Evolutionary conservation across 2,329 filamentous ascomycete species (phyloP), one percentile per base, ranked within the genome.

Genomic region (Neofusicoccum sp.): DNA sequence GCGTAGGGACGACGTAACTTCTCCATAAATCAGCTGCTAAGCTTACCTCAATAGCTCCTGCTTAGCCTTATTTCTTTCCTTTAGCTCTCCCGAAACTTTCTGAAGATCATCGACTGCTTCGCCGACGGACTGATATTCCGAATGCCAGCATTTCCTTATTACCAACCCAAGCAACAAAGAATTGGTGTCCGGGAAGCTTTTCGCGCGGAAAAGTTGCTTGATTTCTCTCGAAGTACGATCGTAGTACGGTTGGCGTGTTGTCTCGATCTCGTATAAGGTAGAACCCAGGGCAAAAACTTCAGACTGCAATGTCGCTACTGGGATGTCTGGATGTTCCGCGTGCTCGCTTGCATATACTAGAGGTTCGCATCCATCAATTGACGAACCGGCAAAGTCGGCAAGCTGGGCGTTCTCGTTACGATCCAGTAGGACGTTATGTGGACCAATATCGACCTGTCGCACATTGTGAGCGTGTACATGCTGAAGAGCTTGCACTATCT

Each of bases 201-300:
- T 49, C 30, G 44, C 38, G 8, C 36, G 20, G 28, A 62, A 62
- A n/a, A 58, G 44, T 24, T 59, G 30, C 20, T 62, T 41, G 20
- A 63, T 47, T 38, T 64, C 59, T 20, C 41, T 38, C 8, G 61
- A 40, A 8, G 30, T 40, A 36, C 59, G 60, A 30, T 62, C 63
- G 11, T 62, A 33, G 40, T 65, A 65, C 26, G 62, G 54, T 45
- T 60, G 40, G 28, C 40, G 58, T 7, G 62, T 63, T 26, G 65
- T 65, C 33, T 63, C 57, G 9, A 67, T 58, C 56, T 67, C 65
- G 36, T 62, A 65, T 14, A 67, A 38, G 14, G 56, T 58, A 54
- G 63, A 67, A n/a, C 65, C 65, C 6, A 67, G 61, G 14, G 65
- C 48, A 58, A 65, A 65, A 4, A 66, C 28, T 44, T 67, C 65